These are phyloP conservation scores for Eimeria tenella DNA, from an alignment of 169 alveolate species.

Conservation along the genomic window DNA sequence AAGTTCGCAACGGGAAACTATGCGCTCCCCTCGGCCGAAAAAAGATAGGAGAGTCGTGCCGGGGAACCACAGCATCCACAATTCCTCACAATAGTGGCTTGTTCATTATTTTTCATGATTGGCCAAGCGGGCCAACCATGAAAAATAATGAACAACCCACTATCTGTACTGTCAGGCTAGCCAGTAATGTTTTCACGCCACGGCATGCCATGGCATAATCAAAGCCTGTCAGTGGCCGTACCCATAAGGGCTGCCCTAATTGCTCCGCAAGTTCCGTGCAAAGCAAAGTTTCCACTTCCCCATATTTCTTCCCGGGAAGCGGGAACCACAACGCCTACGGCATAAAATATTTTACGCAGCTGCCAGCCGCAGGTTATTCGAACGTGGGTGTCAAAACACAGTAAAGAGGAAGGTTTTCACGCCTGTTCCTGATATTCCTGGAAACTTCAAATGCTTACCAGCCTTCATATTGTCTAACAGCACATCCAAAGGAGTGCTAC, in stretches of 20 bases:
- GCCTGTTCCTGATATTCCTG: neutral
- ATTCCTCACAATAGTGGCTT: too few species aligned
- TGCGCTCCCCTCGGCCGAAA: too few species aligned
- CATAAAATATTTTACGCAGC: neutral
- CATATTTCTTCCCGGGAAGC: conserved; percentile 53
- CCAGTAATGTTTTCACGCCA: too few species aligned
- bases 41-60: too few species aligned
- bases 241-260: conserved; percentile 69
- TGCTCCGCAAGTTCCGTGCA: conserved; percentile 69
- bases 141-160: too few species aligned
- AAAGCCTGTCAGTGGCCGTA: neutral
- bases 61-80: too few species aligned
- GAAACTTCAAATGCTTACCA: conserved; percentile 18
- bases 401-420: too few species aligned
- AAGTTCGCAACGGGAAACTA: too few species aligned
- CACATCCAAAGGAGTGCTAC: conserved; percentile 52
- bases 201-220: too few species aligned
- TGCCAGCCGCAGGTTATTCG: neutral
- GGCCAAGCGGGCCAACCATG: too few species aligned
- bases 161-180: too few species aligned
- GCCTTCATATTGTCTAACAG: conserved; percentile 65
- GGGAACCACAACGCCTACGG: conserved; percentile 56
- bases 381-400: neutral
- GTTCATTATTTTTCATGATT: too few species aligned
- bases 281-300: conserved; percentile 68